Percentiles rank a stretch among this genome's conserved stretches.
phyloP scores from a whole-genome alignment of 176 grass and related monocot species.

The Carex cristatella region DNA sequence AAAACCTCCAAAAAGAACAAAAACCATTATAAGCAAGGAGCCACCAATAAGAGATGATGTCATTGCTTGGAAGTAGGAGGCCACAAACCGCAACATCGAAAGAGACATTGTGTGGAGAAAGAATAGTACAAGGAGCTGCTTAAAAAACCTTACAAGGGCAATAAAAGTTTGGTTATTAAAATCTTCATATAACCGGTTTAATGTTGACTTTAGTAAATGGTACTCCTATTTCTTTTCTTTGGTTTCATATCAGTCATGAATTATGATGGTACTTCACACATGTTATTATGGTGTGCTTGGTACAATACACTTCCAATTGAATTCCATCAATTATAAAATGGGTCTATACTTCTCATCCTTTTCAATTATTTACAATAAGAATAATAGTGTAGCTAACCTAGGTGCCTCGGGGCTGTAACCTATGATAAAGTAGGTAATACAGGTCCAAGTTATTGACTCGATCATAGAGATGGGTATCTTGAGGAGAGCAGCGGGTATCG shows the following conservation, averaged over 20 bases:
- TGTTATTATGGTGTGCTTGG: no score
- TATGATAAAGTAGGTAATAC: slow-evolving; percentile 69
- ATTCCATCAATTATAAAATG: background rate
- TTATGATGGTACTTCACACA: no score
- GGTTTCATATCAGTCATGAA: no score
- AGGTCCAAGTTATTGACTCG: slow-evolving; percentile 51
- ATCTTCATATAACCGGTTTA: background rate
- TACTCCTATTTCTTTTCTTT: background rate
- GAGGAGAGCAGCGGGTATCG: slow-evolving; percentile 48
- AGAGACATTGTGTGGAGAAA: slow-evolving; percentile 35
- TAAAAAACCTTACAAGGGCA: slow-evolving; percentile 34
- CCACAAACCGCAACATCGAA: slow-evolving; percentile 45
- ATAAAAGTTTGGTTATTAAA: background rate
- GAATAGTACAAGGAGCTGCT: slow-evolving; percentile 50
- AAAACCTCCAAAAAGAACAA: slow-evolving; percentile 57
- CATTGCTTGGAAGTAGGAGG: slow-evolving; percentile 44
- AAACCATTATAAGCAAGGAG: background rate
- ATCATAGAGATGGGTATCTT: slow-evolving; percentile 62
- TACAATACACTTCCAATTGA: no score
- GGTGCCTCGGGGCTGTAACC: slow-evolving; percentile 44
- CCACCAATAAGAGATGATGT: slow-evolving; percentile 24
- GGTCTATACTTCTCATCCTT: background rate
- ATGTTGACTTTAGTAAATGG: no score
- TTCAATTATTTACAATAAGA: no score
- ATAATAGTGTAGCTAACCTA: slow-evolving; percentile 28